Evolutionary conservation across 495 filamentous ascomycete genomes (phyloP), one percentile per base, ranked within the genome.

Genomic region (Podospora didyma): DNA sequence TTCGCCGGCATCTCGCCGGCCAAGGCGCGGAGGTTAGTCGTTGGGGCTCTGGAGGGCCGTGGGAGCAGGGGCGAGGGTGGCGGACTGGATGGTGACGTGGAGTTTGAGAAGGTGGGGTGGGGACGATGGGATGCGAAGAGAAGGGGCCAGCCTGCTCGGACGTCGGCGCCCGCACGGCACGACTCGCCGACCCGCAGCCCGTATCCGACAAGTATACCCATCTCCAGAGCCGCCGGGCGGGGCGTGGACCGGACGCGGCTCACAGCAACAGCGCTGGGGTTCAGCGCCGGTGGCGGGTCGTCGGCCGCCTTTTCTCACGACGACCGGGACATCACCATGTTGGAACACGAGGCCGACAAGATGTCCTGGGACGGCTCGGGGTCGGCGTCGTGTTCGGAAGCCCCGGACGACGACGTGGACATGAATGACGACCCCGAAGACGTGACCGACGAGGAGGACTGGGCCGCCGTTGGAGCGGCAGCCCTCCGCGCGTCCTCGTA

Each of bases 101-200:
- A 88, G 61, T 98, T 97, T 64, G 88, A 95, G 69, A 98, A 98
- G 75, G 88, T 96, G 56, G 94, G 94, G 56, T 98, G 94, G 94
- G 94, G 94, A 48, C 85, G 90, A 46, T 98, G 94, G 94, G 87
- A 94, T 70, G 93, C 93, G 54, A 85, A 82, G 62, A 79, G 81
- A 68, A 83, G 84, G 53, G 89, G 84, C 23, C 84, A 92, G 59
- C 73, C 82, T 14, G 63, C 80, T 47, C 80, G 82, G 54, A 64
- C 51, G 20, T 24, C n/a, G 31, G 63, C 58, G 65, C 64, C 76
- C 69, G 60, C 71, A 74, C 49, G 83, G 78, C 60, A 69, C 69
- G 52, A 69, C 64, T 63, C 71, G 67, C 66, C 76, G 68, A 72
- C 68, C 60, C 62, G 80, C 78, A 58, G 67, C 81, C 77, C 81